Base-by-base conservation (phyloP, 805 yeast species). In the Zygoascus ofunaensis region DNA sequence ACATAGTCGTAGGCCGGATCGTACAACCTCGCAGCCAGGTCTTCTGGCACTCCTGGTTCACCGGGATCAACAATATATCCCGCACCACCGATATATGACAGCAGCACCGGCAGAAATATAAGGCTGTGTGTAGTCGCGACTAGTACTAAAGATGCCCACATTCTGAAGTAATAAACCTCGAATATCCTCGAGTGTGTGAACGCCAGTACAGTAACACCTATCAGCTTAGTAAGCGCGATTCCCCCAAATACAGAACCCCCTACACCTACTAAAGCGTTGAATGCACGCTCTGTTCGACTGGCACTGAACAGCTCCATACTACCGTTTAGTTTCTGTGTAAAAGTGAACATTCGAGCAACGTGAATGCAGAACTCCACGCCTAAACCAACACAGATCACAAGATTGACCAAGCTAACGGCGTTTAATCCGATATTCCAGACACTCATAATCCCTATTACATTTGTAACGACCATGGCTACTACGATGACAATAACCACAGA, bases 351-450 rank as follows among this genome's bases (percentile, higher is more conserved):
- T 46, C 92, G 70, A 1, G 87, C 82, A 44, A 92, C 73, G 61
- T 90, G 97, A 28, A 83, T 76, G 47, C 95, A 87, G 59, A 90
- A 92, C 62, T 92, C 98, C 30, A 92, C 95, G 2, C 92, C 89
- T 32, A 90, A 66, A 0, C 98, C 98, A 2, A 82, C 79, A 60
- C 97, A 90, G n/a, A 90, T 90, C 30, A 92, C 73, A 45, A 90
- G 70, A 55, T 90, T 90, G 17, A 92, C 97, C 49, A 92, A 68
- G 48, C 90, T 78, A 2, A 90, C 86, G 0, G 96, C 97, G 59
- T 90, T 90, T 39, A 90, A 69, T 1, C 90, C 74, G 21, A 90
- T 80, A 0, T 71, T 73, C 77, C 87, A 79, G 4, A 82, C 14
- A 0, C 80, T 74, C 87, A 90, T 80, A 10, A 81, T 68, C 0